Conservation (phyloP, 2,329 filamentous ascomycete genomes). For the Cladosporium sp. region DNA sequence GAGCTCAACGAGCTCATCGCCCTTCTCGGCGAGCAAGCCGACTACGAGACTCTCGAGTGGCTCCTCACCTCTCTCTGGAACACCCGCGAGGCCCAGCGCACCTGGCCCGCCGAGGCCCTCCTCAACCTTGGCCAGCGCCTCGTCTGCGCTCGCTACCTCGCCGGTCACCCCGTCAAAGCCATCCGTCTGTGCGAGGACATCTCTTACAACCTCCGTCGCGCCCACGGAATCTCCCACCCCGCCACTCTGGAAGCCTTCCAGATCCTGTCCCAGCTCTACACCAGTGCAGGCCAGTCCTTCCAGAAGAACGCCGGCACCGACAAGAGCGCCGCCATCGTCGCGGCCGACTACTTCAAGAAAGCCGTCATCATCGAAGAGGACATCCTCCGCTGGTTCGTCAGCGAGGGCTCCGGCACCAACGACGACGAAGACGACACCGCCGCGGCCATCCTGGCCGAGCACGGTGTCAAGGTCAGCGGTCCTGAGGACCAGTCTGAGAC, state of each 20-base stretch:
- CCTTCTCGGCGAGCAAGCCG: constrained; percentile 46
- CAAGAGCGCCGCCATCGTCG: constrained; percentile 31
- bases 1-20: constrained; percentile 45
- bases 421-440: constrained; percentile 35
- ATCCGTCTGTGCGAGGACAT: constrained; percentile 51
- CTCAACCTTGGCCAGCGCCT: constrained; percentile 51
- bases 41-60: constrained; percentile 44
- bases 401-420: constrained; percentile 23
- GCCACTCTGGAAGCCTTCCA: constrained; percentile 48
- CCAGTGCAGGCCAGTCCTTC: constrained; percentile 35
- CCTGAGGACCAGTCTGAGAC: constrained; percentile 21
- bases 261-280: constrained; percentile 49
- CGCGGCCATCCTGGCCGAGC: constrained; percentile 33
- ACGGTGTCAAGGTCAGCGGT: constrained; percentile 30
- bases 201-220: constrained; percentile 52
- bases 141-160: constrained; percentile 50
- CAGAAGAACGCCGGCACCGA: constrained; percentile 34
- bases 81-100: constrained; percentile 42
- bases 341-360: constrained; percentile 38
- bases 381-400: constrained; percentile 26
- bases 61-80: constrained; percentile 45
- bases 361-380: constrained; percentile 33
- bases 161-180: constrained; percentile 41
- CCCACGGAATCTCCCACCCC: constrained; percentile 46
- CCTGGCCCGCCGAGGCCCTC: constrained; percentile 44